These are phyloP conservation scores for Kurtzmaniella quercitrusa DNA, from an alignment of 1,139 yeast genomes.

Conservation along the genomic window DNA sequence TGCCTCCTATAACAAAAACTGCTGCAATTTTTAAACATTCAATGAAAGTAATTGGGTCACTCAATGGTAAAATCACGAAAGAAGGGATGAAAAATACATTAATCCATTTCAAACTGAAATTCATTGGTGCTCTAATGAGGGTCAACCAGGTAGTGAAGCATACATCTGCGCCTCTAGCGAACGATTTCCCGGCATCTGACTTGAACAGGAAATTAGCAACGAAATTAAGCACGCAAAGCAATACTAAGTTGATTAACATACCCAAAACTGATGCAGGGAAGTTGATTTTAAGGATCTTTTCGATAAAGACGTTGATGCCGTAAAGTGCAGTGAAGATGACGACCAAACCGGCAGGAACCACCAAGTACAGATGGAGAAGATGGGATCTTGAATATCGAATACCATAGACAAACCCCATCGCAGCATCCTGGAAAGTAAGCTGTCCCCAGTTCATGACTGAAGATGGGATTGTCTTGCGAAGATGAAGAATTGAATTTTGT, in stretches of 20 bases:
- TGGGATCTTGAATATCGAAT: constrained; percentile 29
- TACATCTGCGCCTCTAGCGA: constrained; percentile 29
- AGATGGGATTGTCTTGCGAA: not conserved
- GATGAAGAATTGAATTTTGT: not conserved
- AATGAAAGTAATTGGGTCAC: constrained; percentile 56
- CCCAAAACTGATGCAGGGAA: constrained; percentile 78
- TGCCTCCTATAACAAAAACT: constrained; percentile 63
- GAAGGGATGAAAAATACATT: constrained; percentile 77
- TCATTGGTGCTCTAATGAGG: constrained; percentile 59
- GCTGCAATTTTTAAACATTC: constrained; percentile 76
- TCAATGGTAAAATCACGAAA: constrained; percentile 65
- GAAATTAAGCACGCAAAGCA: constrained; percentile 35
- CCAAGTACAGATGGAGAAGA: constrained; percentile 29
- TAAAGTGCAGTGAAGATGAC: constrained; percentile 45
- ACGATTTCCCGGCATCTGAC: constrained; percentile 9
- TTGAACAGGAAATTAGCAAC: constrained; percentile 13
- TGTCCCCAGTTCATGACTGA: not conserved
- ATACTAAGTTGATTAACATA: constrained; percentile 59
- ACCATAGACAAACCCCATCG: constrained; percentile 20
- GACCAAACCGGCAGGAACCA: constrained; percentile 36
- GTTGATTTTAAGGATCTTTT: constrained; percentile 44
- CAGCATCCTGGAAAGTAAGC: constrained; percentile 9
- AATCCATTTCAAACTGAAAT: constrained; percentile 73
- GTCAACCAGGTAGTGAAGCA: constrained; percentile 40
- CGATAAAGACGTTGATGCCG: constrained; percentile 56